Evolutionary conservation across 495 filamentous ascomycete species (phyloP), one percentile per base, ranked within the genome.

Genomic region (Daldinia concentrica): DNA sequence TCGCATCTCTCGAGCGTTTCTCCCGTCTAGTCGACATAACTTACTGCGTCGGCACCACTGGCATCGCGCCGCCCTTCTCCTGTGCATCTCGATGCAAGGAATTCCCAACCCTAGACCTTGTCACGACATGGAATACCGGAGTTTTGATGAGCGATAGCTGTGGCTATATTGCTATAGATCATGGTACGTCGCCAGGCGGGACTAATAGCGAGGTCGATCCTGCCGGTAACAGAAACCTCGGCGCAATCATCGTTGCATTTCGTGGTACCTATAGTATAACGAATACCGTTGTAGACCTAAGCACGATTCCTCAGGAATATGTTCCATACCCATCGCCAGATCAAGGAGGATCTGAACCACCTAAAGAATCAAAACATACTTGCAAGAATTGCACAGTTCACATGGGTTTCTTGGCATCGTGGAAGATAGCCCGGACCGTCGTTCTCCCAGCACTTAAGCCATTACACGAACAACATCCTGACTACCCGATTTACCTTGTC

Each of bases 321-420:
- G 87, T 92, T 1, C 94, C 95, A 0, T 99, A 97, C 75, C 90
- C 91, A 1, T 85, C 85, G 4, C 70, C 74, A 22, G 77, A 84
- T 26, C 83, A 85, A 29, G 78, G 79, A 8, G 78, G 82, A 17
- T 72, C 58, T 3, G 64, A 65, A 9, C 41, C 58, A 24, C 64
- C 70, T 26, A 70, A 72, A 51, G 64, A 74, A 14, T 76, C 79
- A 48, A 60, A 73, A 36, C 77, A 78, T 30, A 81, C 82, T 64
- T 99, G 95, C 76, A 77, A 79, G 1, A 91, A 95, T 73, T 99
- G 95, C 79, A 95, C 90, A 15, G 96, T 98, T 14, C 95, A 99
- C 77, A 88, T 89, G 27, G 95, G 95, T 15, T 99, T 99, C 80
- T 86, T 93, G 77, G 82, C 84, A 24, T 93, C 92, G 6, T 99